These are phyloP conservation scores for Xylaria multiplex DNA, from an alignment of 2,329 filamentous ascomycete genomes.

Conservation along the genomic window DNA sequence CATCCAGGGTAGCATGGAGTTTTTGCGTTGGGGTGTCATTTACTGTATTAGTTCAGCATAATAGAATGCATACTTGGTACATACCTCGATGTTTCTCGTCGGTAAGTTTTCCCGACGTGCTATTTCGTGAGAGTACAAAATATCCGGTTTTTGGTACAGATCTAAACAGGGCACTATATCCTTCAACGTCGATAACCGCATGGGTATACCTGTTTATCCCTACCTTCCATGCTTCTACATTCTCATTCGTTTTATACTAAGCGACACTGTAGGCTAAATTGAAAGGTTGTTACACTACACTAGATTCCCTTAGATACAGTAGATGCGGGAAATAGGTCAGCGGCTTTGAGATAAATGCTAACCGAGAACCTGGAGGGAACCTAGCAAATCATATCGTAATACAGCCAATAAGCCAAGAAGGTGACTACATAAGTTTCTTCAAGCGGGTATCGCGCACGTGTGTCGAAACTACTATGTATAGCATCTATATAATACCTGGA, in stretches of 20 bases:
- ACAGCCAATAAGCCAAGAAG: slow-evolving; percentile 7
- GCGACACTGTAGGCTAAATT: too few relatives aligned
- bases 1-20: slow-evolving; percentile 34
- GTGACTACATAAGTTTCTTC: background rate
- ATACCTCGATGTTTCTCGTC: background rate
- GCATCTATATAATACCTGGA: too few relatives aligned
- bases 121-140: too few relatives aligned
- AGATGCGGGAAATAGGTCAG: background rate
- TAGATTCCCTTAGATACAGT: too few relatives aligned
- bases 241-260: too few relatives aligned
- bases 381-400: slow-evolving; percentile 1
- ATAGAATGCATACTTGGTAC: slow-evolving; percentile 12
- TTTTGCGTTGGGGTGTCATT: slow-evolving; percentile 31
- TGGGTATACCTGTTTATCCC: too few relatives aligned
- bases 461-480: background rate
- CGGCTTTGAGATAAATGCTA: background rate
- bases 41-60: slow-evolving; percentile 10
- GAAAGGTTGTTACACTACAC: too few relatives aligned
- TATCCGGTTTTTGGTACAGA: too few relatives aligned
- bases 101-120: too few relatives aligned
- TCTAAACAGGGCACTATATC: background rate
- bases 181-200: too few relatives aligned
- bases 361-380: background rate
- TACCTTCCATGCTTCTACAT: too few relatives aligned
- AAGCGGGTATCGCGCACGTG: background rate